Evolutionary conservation across 345 rosid genomes (phyloP), one percentile per base, ranked within the genome.

Genomic region (Murraya koenigii): DNA sequence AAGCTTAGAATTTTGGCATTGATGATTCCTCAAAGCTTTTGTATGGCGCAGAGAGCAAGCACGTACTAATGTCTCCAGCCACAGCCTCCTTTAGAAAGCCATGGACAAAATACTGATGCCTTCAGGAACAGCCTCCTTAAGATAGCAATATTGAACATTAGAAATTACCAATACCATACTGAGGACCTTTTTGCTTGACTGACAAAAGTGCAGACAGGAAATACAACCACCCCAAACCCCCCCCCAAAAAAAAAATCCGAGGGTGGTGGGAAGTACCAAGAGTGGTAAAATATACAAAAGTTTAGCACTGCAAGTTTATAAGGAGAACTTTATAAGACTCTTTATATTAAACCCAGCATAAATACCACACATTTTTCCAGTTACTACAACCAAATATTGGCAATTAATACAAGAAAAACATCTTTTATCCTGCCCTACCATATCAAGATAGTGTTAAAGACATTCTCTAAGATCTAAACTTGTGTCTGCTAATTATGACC

Each of bases 241-340:
- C 10, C 5, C 49, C 17, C 32, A 13, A 41, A 41, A 13, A 44
- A 11, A 14, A 44, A 44, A 44, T 11, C 0, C 15, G 5, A 44
- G 15, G 17, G 49, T 3, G 17, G 17, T 44, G 17, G 2, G 13
- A 20, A 26, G 19, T 20, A 0, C 17, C 26, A 36, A 25, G 6
- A 41, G n/a, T 55, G 13, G 26, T 5, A 66, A 66, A 66, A 36
- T 6, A 19, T 66, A 13, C 49, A 64, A 39, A 47, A 64, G 41
- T 47, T 69, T 72, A 67, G 81, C 61, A 68, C 65, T 47, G 52
- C 30, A 35, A 14, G 74, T n/a, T 20, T 66, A 71, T 13, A 67
- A 65, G 10, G 25, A 23, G 60, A 9, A 72, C 75, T 73, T 14
- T 14, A 41, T 41, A 41, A 54, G 32, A 55, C 26, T 49, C 41